Evolutionary conservation across 305 asterid species (phyloP), one percentile per base, ranked within the genome.

Genomic region (Vinca major): DNA sequence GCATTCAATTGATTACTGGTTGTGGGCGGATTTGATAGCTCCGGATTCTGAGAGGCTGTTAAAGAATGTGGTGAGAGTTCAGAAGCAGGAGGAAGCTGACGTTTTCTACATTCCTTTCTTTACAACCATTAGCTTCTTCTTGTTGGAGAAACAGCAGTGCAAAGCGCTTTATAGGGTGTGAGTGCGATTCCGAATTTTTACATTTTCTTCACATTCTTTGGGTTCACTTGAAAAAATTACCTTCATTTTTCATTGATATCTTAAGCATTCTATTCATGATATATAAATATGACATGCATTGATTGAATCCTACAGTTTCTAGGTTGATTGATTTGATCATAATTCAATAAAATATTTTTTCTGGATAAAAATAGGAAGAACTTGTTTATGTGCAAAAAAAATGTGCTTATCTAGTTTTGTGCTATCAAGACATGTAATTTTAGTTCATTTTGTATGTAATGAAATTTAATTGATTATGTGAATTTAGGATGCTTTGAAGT

Each of bases 91-190:
- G 72, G 97, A 89, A 70, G 97, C 99, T 20, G 99, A 91, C 71
- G 87, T 93, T 74, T 93, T 89, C 88, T 93, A 93, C 88, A 86
- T 93, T 73, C 99, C 99, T 55, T 88, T 91, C 71, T 93, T 93
- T 86, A 91, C 95, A 4, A 91, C 97, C 55, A 93, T 93, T 68
- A 86, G 96, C 87, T 91, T 77, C 82, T 89, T 93, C 87, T 85
- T 93, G 87, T 44, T 89, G 86, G 97, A 91, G 86, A 86, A 85
- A 45, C 96, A 85, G 73, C 85, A 91, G 58, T 91, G 96, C 96
- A 93, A 89, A 85, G 91, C 96, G 73, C 96, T 91, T 78, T 91
- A 93, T 83, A 89, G 96, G 99, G 99, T 93, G 96, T 93, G 99
- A 93, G 99, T 93, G 97, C 75, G 73, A 79, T 83, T 70, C 95